Conservation (phyloP, 2,329 filamentous ascomycete species). For the Ascochyta lentis region DNA sequence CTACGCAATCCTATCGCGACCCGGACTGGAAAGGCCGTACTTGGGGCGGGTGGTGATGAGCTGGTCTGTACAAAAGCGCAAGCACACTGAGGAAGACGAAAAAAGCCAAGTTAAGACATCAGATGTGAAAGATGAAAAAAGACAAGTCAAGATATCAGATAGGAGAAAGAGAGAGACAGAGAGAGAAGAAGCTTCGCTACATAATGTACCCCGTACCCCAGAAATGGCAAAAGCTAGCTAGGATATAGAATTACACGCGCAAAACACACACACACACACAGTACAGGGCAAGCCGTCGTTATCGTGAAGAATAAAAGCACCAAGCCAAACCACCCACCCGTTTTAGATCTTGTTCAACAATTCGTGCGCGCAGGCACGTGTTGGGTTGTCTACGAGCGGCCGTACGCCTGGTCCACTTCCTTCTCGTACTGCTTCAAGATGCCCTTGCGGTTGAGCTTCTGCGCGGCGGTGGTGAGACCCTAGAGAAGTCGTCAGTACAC, state of each 20-base stretch:
- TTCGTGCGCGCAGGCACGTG: no score
- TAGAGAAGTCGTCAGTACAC: constrained; percentile 34
- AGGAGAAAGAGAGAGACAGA: background rate
- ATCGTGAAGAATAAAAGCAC: constrained; percentile 9
- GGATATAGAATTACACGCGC: constrained; percentile 16
- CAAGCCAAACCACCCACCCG: background rate
- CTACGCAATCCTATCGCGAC: constrained; percentile 64
- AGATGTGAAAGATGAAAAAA: background rate
- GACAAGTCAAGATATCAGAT: no score
- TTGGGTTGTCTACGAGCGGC: constrained; percentile 16
- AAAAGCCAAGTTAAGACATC: background rate
- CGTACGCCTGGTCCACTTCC: constrained; percentile 58
- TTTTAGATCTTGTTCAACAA: no score
- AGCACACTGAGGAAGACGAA: background rate
- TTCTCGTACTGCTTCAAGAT: constrained; percentile 60
- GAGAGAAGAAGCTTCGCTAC: background rate
- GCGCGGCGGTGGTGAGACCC: constrained; percentile 59
- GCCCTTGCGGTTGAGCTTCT: constrained; percentile 60
- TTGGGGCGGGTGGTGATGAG: constrained; percentile 43
- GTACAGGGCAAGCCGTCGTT: constrained; percentile 1
- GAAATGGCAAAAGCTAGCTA: constrained; percentile 7
- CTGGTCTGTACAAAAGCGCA: background rate
- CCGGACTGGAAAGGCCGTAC: constrained; percentile 65
- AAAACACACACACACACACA: background rate
- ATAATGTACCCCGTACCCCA: background rate